A percentile compares a stretch with the other conserved stretches of the same genome.
Conservation (phyloP, 495 filamentous ascomycete species). For the Lasiosphaeriaceae sp. region DNA sequence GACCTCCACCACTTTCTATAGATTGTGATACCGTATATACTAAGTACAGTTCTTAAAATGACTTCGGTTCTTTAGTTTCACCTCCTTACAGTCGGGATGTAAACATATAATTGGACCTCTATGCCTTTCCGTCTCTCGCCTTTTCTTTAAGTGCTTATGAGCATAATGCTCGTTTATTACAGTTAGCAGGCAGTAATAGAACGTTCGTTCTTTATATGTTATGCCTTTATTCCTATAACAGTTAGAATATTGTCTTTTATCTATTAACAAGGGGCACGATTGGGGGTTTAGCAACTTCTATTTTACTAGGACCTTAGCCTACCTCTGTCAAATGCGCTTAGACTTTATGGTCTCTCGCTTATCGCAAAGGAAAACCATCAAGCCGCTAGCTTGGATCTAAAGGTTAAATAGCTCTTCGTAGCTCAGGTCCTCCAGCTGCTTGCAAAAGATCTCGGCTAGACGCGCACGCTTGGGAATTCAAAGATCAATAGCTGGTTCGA, state of each 20-base stretch:
- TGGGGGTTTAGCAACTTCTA: background rate
- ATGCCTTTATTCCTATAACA: background rate
- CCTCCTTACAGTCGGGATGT: background rate
- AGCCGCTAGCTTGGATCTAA: background rate
- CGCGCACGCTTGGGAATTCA: background rate
- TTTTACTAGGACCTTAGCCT: background rate
- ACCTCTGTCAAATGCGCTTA: background rate
- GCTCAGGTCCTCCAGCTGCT: background rate
- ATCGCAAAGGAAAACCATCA: background rate
- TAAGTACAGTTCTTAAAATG: conserved; percentile 2
- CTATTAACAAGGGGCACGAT: background rate
- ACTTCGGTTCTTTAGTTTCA: background rate
- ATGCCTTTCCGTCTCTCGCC: background rate
- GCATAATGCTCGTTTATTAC: background rate
- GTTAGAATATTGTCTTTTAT: background rate
- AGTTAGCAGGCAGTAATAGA: background rate
- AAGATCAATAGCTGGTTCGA: background rate
- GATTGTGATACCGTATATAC: no score
- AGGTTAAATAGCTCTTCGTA: background rate
- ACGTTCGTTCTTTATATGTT: background rate
- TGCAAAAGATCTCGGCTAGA: background rate
- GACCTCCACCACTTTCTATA: no score
- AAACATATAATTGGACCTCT: background rate
- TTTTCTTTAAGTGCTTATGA: background rate
- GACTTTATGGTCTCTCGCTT: background rate